These are phyloP conservation scores for Kurtzmaniella quercitrusa DNA, from an alignment of 1,139 yeast genomes.

Conservation along the genomic window DNA sequence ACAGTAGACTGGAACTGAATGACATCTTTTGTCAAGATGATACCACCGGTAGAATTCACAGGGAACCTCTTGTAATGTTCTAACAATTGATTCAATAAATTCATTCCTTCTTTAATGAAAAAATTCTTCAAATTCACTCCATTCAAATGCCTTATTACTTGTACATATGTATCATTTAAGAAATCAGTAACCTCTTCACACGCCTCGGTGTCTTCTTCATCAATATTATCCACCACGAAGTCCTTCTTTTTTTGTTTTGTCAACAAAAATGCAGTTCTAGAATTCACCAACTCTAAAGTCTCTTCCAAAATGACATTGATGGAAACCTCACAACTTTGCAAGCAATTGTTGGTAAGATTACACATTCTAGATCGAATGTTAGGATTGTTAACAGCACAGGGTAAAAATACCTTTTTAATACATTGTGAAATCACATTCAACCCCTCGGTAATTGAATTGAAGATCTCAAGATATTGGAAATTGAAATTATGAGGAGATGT, in stretches of 20 bases:
- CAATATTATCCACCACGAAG: constrained; percentile 38
- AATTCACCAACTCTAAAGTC: constrained; percentile 46
- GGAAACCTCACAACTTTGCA: constrained; percentile 64
- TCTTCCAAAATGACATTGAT: constrained; percentile 64
- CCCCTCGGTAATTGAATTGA: constrained; percentile 59
- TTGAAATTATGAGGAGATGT: constrained; percentile 19
- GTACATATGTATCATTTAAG: constrained; percentile 40
- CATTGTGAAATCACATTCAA: constrained; percentile 66
- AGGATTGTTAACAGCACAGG: constrained; percentile 64
- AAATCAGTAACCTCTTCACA: constrained; percentile 62
- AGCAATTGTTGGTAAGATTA: constrained; percentile 61
- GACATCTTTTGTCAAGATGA: constrained; percentile 79
- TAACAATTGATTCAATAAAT: constrained; percentile 56
- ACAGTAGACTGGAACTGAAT: constrained; percentile 72
- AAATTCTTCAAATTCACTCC: constrained; percentile 52
- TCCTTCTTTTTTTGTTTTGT: constrained; percentile 38
- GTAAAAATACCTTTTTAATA: constrained; percentile 66
- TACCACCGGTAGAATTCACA: constrained; percentile 80
- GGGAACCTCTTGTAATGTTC: constrained; percentile 74
- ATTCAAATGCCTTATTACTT: constrained; percentile 34
- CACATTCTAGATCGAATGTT: constrained; percentile 60
- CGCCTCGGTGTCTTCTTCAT: constrained; percentile 64
- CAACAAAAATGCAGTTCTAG: constrained; percentile 46
- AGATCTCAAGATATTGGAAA: constrained; percentile 45
- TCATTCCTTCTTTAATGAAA: constrained; percentile 56